These are phyloP conservation scores for Sergeia podlipaevii DNA, from an alignment of 208 protist genomes.

Conservation along the genomic window DNA sequence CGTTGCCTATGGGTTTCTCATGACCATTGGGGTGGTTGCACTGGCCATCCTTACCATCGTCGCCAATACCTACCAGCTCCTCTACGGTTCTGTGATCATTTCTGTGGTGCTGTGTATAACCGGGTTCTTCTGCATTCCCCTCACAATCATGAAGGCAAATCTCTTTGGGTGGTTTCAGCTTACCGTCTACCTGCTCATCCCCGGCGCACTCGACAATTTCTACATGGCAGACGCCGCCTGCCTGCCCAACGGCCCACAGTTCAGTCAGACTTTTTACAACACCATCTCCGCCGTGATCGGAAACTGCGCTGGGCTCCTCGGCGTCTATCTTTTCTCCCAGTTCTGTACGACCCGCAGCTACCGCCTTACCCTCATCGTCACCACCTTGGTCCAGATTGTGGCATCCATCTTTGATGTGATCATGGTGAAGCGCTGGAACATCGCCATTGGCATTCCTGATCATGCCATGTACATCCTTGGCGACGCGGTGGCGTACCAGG, in stretches of 20 bases:
- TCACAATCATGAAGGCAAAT: constrained; percentile 42
- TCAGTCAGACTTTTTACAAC: constrained; percentile 44
- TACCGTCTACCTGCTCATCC: constrained; percentile 33
- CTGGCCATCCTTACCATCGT: constrained; percentile 26
- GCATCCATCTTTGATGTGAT: constrained; percentile 57
- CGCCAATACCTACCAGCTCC: constrained; percentile 20
- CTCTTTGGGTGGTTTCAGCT: constrained; percentile 35
- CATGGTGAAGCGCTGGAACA: constrained; percentile 62
- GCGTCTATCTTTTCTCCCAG: constrained; percentile 35
- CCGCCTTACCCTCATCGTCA: constrained; percentile 39
- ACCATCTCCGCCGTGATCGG: constrained; percentile 35
- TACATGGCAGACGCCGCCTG: constrained; percentile 31
- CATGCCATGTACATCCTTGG: constrained; percentile 61
- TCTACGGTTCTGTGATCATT: constrained; percentile 22
- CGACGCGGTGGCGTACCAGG: constrained; percentile 54
- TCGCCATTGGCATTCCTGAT: constrained; percentile 30
- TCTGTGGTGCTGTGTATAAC: constrained; percentile 26
- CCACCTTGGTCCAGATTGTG: constrained; percentile 46
- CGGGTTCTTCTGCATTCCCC: constrained; percentile 39
- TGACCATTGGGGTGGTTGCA: constrained; percentile 26
- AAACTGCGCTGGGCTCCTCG: constrained; percentile 23
- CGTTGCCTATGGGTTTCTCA: constrained; percentile 26
- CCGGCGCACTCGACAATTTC: constrained; percentile 43
- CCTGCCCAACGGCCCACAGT: constrained; percentile 38
- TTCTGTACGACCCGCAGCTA: constrained; percentile 37